These are phyloP conservation scores for Lodderomyces elongisporus DNA, from an alignment of 1,139 yeast genomes.

Conservation along the genomic window DNA sequence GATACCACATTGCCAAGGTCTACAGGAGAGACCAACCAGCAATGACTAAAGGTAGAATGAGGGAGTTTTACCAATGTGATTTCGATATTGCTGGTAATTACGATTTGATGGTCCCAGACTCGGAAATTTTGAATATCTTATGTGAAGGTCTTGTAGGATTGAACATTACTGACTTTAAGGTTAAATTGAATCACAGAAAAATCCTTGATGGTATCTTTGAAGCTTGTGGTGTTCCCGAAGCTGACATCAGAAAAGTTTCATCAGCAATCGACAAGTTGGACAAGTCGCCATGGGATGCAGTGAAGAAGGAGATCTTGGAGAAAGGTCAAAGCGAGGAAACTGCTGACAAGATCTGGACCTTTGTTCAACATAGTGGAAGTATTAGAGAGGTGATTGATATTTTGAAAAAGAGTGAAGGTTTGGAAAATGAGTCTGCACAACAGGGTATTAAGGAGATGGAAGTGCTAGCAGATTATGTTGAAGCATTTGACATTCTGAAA, in stretches of 20 bases:
- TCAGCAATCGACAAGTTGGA: slow-evolving; percentile 96
- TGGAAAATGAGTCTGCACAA: slow-evolving; percentile 67
- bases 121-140: slow-evolving; percentile 75
- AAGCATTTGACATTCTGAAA: slow-evolving; percentile 67
- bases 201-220: slow-evolving; percentile 92
- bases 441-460: slow-evolving; percentile 80
- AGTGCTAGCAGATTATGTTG: slow-evolving; percentile 66
- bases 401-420: slow-evolving; percentile 52
- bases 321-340: slow-evolving; percentile 86
- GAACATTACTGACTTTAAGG: slow-evolving; percentile 83
- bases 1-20: slow-evolving; percentile 96
- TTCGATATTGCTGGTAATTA: slow-evolving; percentile 91
- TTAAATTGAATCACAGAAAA: slow-evolving; percentile 92
- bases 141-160: slow-evolving; percentile 81
- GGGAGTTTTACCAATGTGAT: slow-evolving; percentile 98
- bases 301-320: slow-evolving; percentile 81
- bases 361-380: slow-evolving; percentile 78
- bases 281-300: slow-evolving; percentile 92
- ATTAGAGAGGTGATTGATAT: slow-evolving; percentile 60
- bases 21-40: slow-evolving; percentile 99
- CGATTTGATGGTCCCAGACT: slow-evolving; percentile 94
- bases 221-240: slow-evolving; percentile 90
- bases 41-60: slow-evolving; percentile 99
- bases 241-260: slow-evolving; percentile 87
- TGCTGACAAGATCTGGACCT: slow-evolving; percentile 89